Evolutionary conservation across 768 basidiomycete species (phyloP).

Genomic region (Imleria badia): DNA sequence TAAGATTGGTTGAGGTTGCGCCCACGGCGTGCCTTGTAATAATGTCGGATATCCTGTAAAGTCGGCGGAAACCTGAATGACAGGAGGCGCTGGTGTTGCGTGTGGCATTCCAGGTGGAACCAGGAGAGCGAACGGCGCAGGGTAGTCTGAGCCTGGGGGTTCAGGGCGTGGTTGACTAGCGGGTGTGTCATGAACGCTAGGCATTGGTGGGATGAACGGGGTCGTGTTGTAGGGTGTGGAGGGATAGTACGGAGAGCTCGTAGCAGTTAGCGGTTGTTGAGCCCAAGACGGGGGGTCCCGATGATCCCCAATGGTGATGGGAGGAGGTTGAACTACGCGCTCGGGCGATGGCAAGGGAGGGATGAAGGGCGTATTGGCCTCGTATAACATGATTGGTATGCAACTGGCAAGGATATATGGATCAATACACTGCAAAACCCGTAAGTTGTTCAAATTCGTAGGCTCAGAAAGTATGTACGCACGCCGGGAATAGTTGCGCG

Average conservation of each 20-base stretch:
- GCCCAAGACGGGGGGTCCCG: slow-evolving; percentile 36
- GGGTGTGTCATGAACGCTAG: slow-evolving; percentile 27
- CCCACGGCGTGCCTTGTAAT: slow-evolving; percentile 29
- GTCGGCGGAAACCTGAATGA: slow-evolving; percentile 25
- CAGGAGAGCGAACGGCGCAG: slow-evolving; percentile 32
- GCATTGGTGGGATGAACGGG: slow-evolving; percentile 39
- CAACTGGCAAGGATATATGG: slow-evolving; percentile 28
- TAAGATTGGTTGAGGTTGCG: slow-evolving; percentile 16
- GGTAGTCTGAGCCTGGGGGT: slow-evolving; percentile 32
- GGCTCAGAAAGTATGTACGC: background rate
- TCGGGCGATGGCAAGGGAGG: slow-evolving; percentile 40
- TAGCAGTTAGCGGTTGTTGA: slow-evolving; percentile 32
- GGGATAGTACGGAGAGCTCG: slow-evolving; percentile 43
- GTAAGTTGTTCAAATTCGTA: slow-evolving; percentile 7
- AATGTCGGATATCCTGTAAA: slow-evolving; percentile 33
- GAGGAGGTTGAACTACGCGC: slow-evolving; percentile 33
- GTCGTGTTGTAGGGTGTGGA: slow-evolving; percentile 37
- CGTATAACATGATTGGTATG: slow-evolving; percentile 26
- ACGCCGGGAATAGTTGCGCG: too few species aligned
- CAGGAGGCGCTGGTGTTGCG: background rate
- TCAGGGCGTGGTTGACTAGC: slow-evolving; percentile 22
- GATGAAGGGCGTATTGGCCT: slow-evolving; percentile 38
- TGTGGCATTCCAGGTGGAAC: slow-evolving; percentile 15
- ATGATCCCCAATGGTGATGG: slow-evolving; percentile 31
- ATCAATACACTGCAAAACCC: slow-evolving; percentile 24